Base-by-base conservation (phyloP, 768 basidiomycete genomes). In the Suillus fuscotomentosus region DNA sequence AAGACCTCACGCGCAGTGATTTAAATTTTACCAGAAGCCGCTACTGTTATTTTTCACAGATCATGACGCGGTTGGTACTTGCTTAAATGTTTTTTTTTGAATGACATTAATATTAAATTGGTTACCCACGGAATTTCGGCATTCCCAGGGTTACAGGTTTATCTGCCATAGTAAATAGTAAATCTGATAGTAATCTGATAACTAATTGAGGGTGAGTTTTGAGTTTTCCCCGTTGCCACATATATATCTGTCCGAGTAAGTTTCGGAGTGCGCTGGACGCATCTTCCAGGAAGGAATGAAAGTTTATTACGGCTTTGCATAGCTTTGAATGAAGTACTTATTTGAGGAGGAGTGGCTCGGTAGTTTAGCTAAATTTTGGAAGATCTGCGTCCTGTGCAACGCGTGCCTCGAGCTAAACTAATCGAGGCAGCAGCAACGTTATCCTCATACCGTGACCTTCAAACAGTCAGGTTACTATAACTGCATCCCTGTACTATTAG, bases 381-480 rank as follows among this genome's bases (percentile, higher is more conserved):
- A 65, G 66, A 67, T 67, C 66, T 60, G 51, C 65, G 51, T 34
- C 48, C 31, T 42, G 38, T 54, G 54, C 24, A 41, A 60, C 41
- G 13, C 48, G 54, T 64, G 47, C 63, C 65, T 64, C 57, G 48
- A 60, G 41, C 60, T 55, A 60, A 59, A 47, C 64, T 48, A 54
- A 65, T 67, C 65, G 65, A 61, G 59, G 42, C 48, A 64, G 27
- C 60, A 36, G 8, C 36, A 53, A 67, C 48, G 61, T 57, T 60
- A 53, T 20, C 64, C 54, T 61, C 54, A n/a, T 66, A 41, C 60
- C 36, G 36, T 38, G 36, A 38, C 36, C 38, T 50, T n/a, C 55
- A 59, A 38, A 13, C 34, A 41, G 53, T 56, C 61, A 61, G 50
- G 13, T 36, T 45, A 45, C 43, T 60, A 61, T 51, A 45, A 38